Evolutionary conservation across 2,329 filamentous ascomycete genomes (phyloP).

Genomic region (Venturia oleaginea): DNA sequence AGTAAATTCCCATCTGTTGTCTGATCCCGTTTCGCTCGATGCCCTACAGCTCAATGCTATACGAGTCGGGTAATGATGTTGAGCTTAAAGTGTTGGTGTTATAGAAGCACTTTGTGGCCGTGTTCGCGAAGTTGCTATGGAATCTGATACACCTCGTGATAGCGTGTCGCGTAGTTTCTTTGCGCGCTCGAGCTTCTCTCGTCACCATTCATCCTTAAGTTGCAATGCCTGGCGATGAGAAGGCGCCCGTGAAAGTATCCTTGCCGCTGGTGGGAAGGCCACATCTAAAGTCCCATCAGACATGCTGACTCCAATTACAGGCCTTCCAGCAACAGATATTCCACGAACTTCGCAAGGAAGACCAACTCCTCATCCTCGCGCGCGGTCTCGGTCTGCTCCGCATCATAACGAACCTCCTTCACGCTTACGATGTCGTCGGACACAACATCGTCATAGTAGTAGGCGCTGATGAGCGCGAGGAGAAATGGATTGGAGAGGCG

Average conservation of each 20-base stretch:
- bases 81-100: neutral
- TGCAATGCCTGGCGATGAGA: slow-evolving; percentile 32
- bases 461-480: slow-evolving; percentile 84
- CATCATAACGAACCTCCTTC: slow-evolving; percentile 88
- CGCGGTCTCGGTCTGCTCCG: slow-evolving; percentile 86
- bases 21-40: neutral
- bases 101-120: no score
- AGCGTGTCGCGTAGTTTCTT: neutral
- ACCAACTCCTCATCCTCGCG: slow-evolving; percentile 88
- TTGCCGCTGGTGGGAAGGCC: slow-evolving; percentile 54
- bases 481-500: slow-evolving; percentile 93
- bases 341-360: slow-evolving; percentile 77
- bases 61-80: no score
- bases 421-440: slow-evolving; percentile 92
- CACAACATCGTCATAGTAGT: slow-evolving; percentile 87
- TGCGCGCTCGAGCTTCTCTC: neutral
- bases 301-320: slow-evolving; percentile 26
- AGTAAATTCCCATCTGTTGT: neutral
- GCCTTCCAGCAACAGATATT: slow-evolving; percentile 95
- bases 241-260: slow-evolving; percentile 65
- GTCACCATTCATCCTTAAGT: neutral
- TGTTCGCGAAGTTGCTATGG: neutral
- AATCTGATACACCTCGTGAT: neutral
- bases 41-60: neutral
- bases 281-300: neutral